A percentile compares a stretch with the other conserved stretches of the same genome.
These are phyloP conservation scores for Hypsizygus marmoreus DNA, from an alignment of 768 basidiomycete genomes.

Conservation along the genomic window DNA sequence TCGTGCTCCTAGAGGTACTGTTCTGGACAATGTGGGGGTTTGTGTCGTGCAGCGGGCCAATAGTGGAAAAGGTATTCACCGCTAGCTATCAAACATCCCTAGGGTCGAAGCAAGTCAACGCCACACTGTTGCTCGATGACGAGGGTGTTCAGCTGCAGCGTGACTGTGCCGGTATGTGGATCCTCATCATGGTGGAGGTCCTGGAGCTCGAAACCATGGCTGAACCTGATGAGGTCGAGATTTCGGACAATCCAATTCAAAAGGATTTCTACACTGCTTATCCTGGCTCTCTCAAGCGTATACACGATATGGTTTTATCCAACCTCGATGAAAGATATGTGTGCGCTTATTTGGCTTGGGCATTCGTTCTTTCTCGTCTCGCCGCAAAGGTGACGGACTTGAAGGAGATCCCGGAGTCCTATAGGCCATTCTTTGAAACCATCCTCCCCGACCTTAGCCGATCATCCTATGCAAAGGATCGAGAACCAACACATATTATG, in stretches of 20 bases:
- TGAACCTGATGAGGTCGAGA: slow-evolving; percentile 50
- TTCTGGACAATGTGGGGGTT: slow-evolving; percentile 90
- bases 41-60: slow-evolving; percentile 60
- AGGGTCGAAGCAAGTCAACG: slow-evolving; percentile 64
- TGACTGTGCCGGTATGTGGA: slow-evolving; percentile 75
- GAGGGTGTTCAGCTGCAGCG: slow-evolving; percentile 65
- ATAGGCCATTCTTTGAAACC: slow-evolving; percentile 55
- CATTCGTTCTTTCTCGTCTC: slow-evolving; percentile 76
- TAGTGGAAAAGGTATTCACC: slow-evolving; percentile 65
- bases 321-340: slow-evolving; percentile 65
- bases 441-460: slow-evolving; percentile 44
- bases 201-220: slow-evolving; percentile 76
- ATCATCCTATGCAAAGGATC: slow-evolving; percentile 56
- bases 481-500: slow-evolving; percentile 54
- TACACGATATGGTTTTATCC: slow-evolving; percentile 68
- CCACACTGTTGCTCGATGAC: slow-evolving; percentile 70
- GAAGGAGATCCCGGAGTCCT: slow-evolving; percentile 55
- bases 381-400: slow-evolving; percentile 43
- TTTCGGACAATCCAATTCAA: slow-evolving; percentile 51
- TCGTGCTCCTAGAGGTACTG: slow-evolving; percentile 79
- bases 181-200: slow-evolving; percentile 76
- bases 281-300: slow-evolving; percentile 59
- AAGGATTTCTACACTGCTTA: slow-evolving; percentile 59
- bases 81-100: slow-evolving; percentile 65
- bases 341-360: slow-evolving; percentile 80